Base-by-base conservation (phyloP, 192 early-diverging fungal genomes). In the Funneliformis mosseae region DNA sequence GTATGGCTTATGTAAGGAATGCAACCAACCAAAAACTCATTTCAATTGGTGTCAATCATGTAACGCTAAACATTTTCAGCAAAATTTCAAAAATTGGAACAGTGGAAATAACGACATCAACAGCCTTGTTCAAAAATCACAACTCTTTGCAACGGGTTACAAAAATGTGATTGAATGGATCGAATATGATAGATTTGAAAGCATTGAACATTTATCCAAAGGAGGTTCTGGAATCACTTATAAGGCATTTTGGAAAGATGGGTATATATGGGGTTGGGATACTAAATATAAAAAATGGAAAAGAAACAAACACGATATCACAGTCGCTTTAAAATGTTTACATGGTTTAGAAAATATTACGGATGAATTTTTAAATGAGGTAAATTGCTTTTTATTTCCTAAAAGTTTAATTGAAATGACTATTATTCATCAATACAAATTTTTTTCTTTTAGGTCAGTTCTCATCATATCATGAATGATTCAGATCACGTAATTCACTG, bases 11-110 rank as follows among this genome's bases (percentile, higher is more conserved):
- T 33, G 33, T 33, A 33, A 33, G 33, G 33, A 33, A 33, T 33
- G 33, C 33, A 33, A 33, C 33, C 33, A 33, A 33, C 33, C 33
- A 33, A 33, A 33, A 33, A 33, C 33, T 33, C 33, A 33, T 33
- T 33, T 2, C 33, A 33, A 33, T 33, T 59, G 50, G 50, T 59
- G 50, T 59, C 50, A 59, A 59, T 59, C 18, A 59, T 59, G 50
- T 4, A 18, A 59, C 10, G 50, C 50, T 0, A 18, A 10, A 59
- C 10, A 59, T 16, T 70, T 70, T 70, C 68, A 42, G 18, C 11
- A 42, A 8, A 16, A 70, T 55, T 75, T 75, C 33, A 46, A 16
- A 33, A 61, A 25, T 14, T 74, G 72, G 72, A 74, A 43, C 11
- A 74, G 45, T 48, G 45, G 38, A 46, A 33, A 74, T 50, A 3